These are phyloP conservation scores for Stipa capillata DNA, from an alignment of 176 grass and related monocot species.

Conservation along the genomic window DNA sequence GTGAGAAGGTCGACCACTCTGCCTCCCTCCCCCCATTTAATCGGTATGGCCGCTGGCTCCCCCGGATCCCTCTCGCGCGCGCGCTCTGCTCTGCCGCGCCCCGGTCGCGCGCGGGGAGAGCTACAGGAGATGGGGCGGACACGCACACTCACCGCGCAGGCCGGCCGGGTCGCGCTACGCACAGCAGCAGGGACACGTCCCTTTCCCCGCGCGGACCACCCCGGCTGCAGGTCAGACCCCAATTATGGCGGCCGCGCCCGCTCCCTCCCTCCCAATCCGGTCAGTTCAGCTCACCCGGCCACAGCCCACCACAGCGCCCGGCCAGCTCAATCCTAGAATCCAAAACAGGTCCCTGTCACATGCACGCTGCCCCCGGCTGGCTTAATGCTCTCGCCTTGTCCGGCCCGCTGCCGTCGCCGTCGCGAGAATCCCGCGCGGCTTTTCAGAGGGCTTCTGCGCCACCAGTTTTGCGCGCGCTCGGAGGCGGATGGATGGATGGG, in stretches of 20 bases:
- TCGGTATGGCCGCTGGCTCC: constrained; percentile 12
- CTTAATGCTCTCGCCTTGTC: background rate
- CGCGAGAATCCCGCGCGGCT: background rate
- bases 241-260: constrained; percentile 9
- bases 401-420: constrained; percentile 11
- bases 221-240: constrained; percentile 26
- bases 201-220: constrained; percentile 32
- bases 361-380: constrained; percentile 12
- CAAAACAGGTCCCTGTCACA: constrained; percentile 22
- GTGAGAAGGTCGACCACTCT: background rate
- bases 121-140: constrained; percentile 21
- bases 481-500: background rate
- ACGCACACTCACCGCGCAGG: background rate
- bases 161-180: too few species aligned
- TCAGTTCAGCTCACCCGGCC: constrained; percentile 20
- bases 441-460: background rate
- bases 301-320: background rate
- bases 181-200: constrained; percentile 10
- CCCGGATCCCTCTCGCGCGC: background rate
- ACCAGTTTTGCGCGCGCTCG: background rate
- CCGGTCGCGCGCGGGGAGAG: constrained; percentile 14
- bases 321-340: background rate
- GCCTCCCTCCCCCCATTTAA: constrained; percentile 3
- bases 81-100: background rate
- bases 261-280: background rate